Base-by-base conservation (phyloP, 495 filamentous ascomycete genomes). In the Penicillium argentinense region DNA sequence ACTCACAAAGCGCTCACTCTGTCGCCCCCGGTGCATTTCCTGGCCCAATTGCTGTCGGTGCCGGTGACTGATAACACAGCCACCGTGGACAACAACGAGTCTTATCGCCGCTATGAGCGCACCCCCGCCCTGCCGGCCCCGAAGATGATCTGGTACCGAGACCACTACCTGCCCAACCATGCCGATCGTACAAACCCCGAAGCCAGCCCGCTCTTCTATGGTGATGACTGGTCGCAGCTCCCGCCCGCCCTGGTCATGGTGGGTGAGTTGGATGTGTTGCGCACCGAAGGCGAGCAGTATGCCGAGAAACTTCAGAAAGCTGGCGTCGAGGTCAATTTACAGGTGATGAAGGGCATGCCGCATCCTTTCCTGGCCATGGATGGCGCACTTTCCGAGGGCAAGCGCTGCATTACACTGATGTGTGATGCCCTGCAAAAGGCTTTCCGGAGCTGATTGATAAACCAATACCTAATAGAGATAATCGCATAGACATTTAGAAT, bases 311-410 rank as follows among this genome's bases (percentile, higher is more conserved):
- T 85, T 25, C 57, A 60, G 26, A 64, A 68, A 22, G 78, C 77
- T 5, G 73, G 80, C 9, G 76, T 80, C 5, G 63, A 72, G 56
- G 81, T 79, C 3, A 67, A 80, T 54, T 54, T 79, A 33, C 71
- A 80, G 54, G 62, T 80, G 22, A 80, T 80, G 77, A 71, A 77
- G 57, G 77, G 77, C 0, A 79, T 79, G 75, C 79, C 78, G 9
- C 79, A 83, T 66, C 79, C 79, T n/a, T 81, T 81, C 56, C 61
- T 83, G 46, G 78, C 77, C 7, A 81, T 81, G 79, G 79, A 83
- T 63, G 74, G 63, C 8, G 78, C 66, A 4, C 55, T 81, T 36
- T 64, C 73, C 24, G 77, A 75, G 42, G 79, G 78, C 0, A 77
- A 64, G 47, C 57, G 75, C 42, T 76, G 75, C 4, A 79, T 82